Conservation (phyloP, 176 grass and related monocot species). For the Aegilops bicornis region DNA sequence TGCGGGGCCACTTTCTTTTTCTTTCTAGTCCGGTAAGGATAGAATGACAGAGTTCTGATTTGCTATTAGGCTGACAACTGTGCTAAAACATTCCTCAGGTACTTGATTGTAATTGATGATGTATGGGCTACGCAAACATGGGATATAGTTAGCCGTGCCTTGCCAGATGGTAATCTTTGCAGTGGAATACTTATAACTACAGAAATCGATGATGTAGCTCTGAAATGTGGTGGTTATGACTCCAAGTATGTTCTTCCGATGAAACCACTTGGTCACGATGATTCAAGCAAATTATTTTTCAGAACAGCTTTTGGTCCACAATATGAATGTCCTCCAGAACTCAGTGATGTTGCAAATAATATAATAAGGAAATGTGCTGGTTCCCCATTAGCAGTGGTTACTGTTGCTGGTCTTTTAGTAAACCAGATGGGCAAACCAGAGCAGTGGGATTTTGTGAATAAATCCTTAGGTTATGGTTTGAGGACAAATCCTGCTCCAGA, state of each 20-base stretch:
- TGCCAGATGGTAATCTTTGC: not conserved
- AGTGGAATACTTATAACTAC: conserved; percentile 26
- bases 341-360: not conserved
- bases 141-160: conserved; percentile 13
- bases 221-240: conserved; percentile 24
- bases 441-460: not conserved
- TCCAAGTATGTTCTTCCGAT: conserved; percentile 11
- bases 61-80: not conserved
- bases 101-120: conserved; percentile 40
- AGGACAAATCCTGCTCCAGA: not conserved
- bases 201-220: conserved; percentile 36
- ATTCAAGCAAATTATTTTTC: conserved; percentile 33
- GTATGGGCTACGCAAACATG: conserved; percentile 13
- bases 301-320: not conserved
- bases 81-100: conserved; percentile 16
- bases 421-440: not conserved
- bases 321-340: conserved; percentile 1
- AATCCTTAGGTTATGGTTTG: not conserved
- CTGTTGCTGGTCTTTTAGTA: not conserved
- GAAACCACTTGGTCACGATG: not conserved
- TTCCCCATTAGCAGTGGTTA: not conserved
- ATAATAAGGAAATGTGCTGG: conserved; percentile 3
- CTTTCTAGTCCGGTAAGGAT: too few relatives aligned
- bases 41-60: too few relatives aligned
- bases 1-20: too few relatives aligned